Conservation (phyloP, 352 stramenopile species). For the Pythium plurisporium region DNA sequence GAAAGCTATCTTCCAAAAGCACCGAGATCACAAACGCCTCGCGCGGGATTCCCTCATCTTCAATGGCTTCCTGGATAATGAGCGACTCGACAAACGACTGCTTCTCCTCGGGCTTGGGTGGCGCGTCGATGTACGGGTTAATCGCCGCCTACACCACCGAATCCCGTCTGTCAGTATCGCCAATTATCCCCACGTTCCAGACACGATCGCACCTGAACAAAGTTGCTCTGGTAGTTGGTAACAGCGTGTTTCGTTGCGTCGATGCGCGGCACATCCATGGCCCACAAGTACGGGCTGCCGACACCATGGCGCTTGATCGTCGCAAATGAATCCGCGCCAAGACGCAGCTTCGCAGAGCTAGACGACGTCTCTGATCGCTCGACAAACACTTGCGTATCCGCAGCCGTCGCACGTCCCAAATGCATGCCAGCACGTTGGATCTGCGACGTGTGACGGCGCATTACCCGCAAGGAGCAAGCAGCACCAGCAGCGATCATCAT, state of each 20-base stretch:
- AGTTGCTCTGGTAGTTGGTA: conserved; percentile 46
- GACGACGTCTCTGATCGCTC: conserved; percentile 13
- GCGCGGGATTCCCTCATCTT: conserved; percentile 54
- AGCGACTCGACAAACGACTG: conserved; percentile 69
- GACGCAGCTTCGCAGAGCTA: conserved; percentile 26
- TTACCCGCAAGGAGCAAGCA: neutral
- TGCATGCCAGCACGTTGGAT: conserved; percentile 34
- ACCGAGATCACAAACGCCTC: conserved; percentile 59
- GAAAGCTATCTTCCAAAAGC: conserved; percentile 48
- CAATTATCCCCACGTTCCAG: too few species aligned
- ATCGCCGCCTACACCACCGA: conserved; percentile 29
- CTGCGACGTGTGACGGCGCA: neutral
- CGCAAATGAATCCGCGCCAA: conserved; percentile 25
- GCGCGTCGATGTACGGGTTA: conserved; percentile 36
- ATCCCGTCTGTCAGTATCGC: neutral
- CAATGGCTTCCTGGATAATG: conserved; percentile 54
- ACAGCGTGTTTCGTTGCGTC: conserved; percentile 43
- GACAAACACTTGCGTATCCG: conserved; percentile 43
- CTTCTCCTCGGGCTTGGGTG: conserved; percentile 28
- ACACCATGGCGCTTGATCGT: conserved; percentile 37
- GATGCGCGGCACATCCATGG: conserved; percentile 66
- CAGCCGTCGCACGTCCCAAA: conserved; percentile 38
- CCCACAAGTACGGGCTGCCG: conserved; percentile 62
- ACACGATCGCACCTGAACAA: conserved; percentile 33
- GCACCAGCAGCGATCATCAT: conserved; percentile 14